phyloP scores from a whole-genome alignment of 768 basidiomycete species.

The Boletus bicolor region DNA sequence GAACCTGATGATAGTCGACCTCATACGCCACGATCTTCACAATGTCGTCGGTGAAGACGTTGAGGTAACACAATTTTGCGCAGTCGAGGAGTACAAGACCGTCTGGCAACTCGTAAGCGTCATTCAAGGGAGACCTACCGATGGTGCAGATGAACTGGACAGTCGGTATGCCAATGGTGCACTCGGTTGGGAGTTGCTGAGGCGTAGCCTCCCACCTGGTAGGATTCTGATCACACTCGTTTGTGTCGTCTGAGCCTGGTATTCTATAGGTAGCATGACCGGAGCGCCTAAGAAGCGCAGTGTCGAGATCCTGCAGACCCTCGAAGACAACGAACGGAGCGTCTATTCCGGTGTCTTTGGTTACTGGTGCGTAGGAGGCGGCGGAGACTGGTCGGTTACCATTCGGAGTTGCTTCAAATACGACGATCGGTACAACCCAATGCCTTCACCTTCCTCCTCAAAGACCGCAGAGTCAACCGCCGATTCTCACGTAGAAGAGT shows the following conservation, averaged over 20 bases:
- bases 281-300: slow-evolving; percentile 95
- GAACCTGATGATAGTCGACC: slow-evolving; percentile 97
- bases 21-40: slow-evolving; percentile 90
- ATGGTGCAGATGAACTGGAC: slow-evolving; percentile 36
- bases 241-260: not conserved
- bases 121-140: slow-evolving; percentile 65
- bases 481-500: slow-evolving; percentile 43
- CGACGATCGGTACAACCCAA: slow-evolving; percentile 35
- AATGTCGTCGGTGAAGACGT: slow-evolving; percentile 81
- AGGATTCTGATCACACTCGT: slow-evolving; percentile 10
- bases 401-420: slow-evolving; percentile 90
- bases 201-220: slow-evolving; percentile 85
- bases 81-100: slow-evolving; percentile 87
- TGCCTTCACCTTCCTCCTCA: slow-evolving; percentile 8
- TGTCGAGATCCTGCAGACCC: slow-evolving; percentile 79
- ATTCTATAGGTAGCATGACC: slow-evolving; percentile 82
- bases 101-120: slow-evolving; percentile 96
- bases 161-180: slow-evolving; percentile 36
- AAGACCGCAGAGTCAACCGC: slow-evolving; percentile 11
- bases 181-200: slow-evolving; percentile 77
- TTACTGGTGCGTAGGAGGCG: slow-evolving; percentile 86
- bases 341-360: slow-evolving; percentile 93
- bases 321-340: slow-evolving; percentile 70
- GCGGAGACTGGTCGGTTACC: slow-evolving; percentile 89
- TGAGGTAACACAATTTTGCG: slow-evolving; percentile 78